Evolutionary conservation across 208 protist genomes (phyloP).

Genomic region (Trypanosoma congolense): DNA sequence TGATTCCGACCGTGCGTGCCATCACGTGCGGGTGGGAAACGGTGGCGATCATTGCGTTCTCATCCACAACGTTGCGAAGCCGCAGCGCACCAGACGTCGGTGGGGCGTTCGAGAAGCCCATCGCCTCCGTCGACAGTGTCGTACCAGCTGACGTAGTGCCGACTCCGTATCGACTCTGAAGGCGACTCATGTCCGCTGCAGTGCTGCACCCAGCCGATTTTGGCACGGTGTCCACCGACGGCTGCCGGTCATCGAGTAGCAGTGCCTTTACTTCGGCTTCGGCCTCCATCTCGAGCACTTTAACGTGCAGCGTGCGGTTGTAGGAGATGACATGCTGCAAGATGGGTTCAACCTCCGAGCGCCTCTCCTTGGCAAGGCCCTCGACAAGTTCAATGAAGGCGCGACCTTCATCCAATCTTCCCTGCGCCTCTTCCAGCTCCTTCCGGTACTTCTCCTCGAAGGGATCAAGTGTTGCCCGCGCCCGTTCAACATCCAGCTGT

Average conservation of each 20-base stretch:
- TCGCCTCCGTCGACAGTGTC: not conserved
- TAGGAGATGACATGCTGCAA: conserved; percentile 49
- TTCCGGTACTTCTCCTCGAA: conserved; percentile 31
- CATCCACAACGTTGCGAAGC: conserved; percentile 1
- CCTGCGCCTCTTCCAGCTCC: conserved; percentile 32
- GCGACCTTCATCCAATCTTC: conserved; percentile 59
- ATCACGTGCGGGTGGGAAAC: conserved; percentile 61
- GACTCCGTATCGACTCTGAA: not conserved
- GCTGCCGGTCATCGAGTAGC: conserved; percentile 5
- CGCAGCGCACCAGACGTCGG: not conserved
- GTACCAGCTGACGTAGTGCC: not conserved
- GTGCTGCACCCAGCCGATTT: not conserved
- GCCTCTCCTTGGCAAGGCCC: conserved; percentile 55
- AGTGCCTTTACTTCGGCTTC: not conserved
- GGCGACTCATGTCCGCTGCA: not conserved
- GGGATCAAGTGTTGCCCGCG: conserved; percentile 56
- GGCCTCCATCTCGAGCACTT: conserved; percentile 4
- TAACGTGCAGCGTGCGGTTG: conserved; percentile 28
- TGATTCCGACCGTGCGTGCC: conserved; percentile 49
- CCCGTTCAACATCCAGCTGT: conserved; percentile 42
- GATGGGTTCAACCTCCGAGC: conserved; percentile 64
- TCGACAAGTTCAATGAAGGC: conserved; percentile 58
- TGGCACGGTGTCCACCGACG: not conserved
- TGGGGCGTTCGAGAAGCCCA: not conserved
- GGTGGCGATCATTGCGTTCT: conserved; percentile 19